A percentile compares a stretch with the other conserved stretches of the same genome.
phyloP scores from a whole-genome alignment of 2,329 filamentous ascomycete genomes.

The Colletotrichum caudatum region DNA sequence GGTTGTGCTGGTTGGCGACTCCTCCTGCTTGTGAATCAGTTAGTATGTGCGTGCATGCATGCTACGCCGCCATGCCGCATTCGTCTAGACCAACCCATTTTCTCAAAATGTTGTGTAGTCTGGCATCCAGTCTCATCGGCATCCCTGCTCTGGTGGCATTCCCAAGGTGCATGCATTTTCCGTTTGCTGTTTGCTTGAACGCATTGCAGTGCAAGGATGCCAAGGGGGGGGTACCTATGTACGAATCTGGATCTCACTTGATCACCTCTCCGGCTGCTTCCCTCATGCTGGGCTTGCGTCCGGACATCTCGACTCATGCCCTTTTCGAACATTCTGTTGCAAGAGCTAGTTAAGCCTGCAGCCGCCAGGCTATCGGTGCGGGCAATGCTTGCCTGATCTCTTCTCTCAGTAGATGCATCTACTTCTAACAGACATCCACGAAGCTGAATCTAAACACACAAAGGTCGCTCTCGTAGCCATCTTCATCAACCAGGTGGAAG shows the following conservation, averaged over 20 bases:
- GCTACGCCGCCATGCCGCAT: conserved; percentile 31
- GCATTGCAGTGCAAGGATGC: conserved; percentile 13
- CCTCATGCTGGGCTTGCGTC: conserved; percentile 3
- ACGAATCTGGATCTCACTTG: conserved; percentile 25
- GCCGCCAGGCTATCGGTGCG: not conserved
- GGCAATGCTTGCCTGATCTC: not conserved
- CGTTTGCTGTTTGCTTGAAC: conserved; percentile 23
- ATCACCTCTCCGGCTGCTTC: conserved; percentile 19
- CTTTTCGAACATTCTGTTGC: not conserved
- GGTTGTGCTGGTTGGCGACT: not conserved
- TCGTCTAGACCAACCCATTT: conserved; percentile 37
- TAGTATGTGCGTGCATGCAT: not conserved
- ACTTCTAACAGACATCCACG: not conserved
- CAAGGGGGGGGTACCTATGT: not conserved
- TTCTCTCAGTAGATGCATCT: not conserved
- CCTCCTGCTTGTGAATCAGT: conserved; percentile 22
- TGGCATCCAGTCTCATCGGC: conserved; percentile 35
- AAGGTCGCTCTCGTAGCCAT: too few relatives aligned
- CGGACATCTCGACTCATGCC: not conserved
- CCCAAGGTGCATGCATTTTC: conserved; percentile 25
- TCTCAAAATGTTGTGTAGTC: conserved; percentile 24
- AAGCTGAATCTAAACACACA: not conserved
- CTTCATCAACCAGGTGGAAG: not conserved
- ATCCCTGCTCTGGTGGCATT: conserved; percentile 37
- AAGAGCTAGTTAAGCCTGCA: not conserved